phyloP scores from a whole-genome alignment of 768 basidiomycete genomes.

The Mrakia gelida region DNA sequence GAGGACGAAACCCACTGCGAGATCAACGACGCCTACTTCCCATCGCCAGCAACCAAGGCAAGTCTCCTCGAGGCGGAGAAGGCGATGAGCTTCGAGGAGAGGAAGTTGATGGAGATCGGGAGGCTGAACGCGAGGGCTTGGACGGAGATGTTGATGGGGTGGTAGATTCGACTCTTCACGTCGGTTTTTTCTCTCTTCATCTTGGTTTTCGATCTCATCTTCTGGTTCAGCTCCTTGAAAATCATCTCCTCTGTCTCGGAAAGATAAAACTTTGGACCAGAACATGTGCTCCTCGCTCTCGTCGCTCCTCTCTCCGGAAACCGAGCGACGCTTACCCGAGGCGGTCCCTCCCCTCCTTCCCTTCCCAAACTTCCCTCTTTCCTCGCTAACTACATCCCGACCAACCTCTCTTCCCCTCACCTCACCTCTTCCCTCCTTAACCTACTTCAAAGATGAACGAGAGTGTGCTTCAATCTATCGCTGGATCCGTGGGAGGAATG shows the following conservation, averaged over 20 bases:
- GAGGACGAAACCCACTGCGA: background rate
- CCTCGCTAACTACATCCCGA: background rate
- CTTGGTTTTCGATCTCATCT: background rate
- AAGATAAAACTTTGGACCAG: no score
- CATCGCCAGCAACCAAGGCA: background rate
- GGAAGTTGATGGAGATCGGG: background rate
- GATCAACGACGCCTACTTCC: conserved; percentile 16
- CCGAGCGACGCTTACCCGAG: no score
- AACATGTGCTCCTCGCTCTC: no score
- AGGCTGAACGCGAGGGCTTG: background rate
- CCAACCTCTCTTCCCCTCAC: no score
- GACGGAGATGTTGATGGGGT: background rate
- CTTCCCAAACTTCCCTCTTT: background rate
- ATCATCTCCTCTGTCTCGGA: background rate
- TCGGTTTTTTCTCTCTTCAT: background rate
- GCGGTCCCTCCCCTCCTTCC: no score
- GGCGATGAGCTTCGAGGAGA: background rate
- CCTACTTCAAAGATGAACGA: background rate
- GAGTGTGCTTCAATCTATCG: conserved; percentile 62
- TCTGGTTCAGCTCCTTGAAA: background rate
- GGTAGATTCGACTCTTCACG: background rate
- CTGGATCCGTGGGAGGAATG: conserved; percentile 87
- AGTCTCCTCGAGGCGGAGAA: background rate
- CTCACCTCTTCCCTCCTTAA: background rate
- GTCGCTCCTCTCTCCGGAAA: no score